These are phyloP conservation scores for Aspergillus quadricinctus DNA, from an alignment of 2,329 filamentous ascomycete species.

Conservation along the genomic window DNA sequence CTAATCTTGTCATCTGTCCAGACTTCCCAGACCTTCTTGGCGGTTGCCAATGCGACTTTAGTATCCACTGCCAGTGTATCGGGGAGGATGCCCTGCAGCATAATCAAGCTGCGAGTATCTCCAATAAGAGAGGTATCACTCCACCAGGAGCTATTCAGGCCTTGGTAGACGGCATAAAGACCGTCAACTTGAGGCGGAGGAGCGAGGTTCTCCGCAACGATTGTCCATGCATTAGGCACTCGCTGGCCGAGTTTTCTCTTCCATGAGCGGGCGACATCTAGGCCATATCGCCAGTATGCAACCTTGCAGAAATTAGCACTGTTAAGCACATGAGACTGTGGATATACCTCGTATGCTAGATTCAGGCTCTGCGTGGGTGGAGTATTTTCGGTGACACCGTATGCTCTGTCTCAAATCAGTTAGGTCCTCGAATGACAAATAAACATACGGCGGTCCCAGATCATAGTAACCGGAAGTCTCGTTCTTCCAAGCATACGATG, in stretches of 20 bases:
- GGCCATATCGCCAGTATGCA: slow-evolving; percentile 12
- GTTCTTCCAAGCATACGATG: slow-evolving; percentile 13
- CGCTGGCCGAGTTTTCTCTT: slow-evolving; percentile 4
- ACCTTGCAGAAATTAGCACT: not conserved
- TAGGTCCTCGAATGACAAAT: not conserved
- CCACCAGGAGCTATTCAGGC: slow-evolving; percentile 13
- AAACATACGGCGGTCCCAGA: slow-evolving; percentile 11
- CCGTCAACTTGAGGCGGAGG: slow-evolving; percentile 4
- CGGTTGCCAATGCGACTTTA: slow-evolving; percentile 1
- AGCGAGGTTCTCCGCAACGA: slow-evolving; percentile 4
- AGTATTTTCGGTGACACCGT: slow-evolving; percentile 14
- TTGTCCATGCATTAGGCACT: slow-evolving; percentile 3
- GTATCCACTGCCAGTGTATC: slow-evolving; percentile 8
- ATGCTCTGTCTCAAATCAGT: slow-evolving; percentile 3
- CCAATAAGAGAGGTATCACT: slow-evolving; percentile 2
- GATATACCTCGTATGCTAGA: slow-evolving; percentile 11
- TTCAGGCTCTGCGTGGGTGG: slow-evolving; percentile 6
- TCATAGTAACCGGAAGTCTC: slow-evolving; percentile 10
- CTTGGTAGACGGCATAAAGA: slow-evolving; percentile 10
- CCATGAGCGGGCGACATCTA: slow-evolving; percentile 9
- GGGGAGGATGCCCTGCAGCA: slow-evolving; percentile 12
- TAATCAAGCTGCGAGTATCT: slow-evolving; percentile 13
- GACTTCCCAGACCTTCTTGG: slow-evolving; percentile 8
- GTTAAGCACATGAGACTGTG: not conserved
- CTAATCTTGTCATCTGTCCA: slow-evolving; percentile 13